Percentiles rank a stretch among this genome's conserved stretches.
Conservation (phyloP, 768 basidiomycete species). For the Tricholoma flavovirens region DNA sequence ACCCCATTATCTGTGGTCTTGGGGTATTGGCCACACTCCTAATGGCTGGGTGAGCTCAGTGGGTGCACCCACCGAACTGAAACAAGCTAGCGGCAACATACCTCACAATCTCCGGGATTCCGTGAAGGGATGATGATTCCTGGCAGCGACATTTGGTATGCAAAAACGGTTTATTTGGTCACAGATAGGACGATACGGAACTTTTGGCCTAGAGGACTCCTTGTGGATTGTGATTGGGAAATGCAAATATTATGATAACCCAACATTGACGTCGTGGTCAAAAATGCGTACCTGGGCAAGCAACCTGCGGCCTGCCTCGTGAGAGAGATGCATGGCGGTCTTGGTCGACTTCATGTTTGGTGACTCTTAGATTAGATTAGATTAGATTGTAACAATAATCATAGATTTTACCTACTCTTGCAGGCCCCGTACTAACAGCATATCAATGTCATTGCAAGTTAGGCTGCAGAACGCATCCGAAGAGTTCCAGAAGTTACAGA, state of each 20-base stretch:
- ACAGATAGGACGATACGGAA: not conserved
- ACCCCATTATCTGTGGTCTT: conserved; percentile 7
- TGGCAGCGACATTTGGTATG: not conserved
- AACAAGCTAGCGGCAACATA: not conserved
- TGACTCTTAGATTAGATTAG: not conserved
- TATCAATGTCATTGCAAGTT: conserved; percentile 52
- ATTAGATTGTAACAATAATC: not conserved
- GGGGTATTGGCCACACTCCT: conserved; percentile 10
- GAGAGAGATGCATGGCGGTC: not conserved
- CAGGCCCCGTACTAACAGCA: too few relatives aligned
- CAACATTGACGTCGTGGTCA: not conserved
- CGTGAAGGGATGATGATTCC: not conserved
- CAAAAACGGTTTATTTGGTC: not conserved
- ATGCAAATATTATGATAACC: not conserved
- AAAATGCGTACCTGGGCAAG: not conserved
- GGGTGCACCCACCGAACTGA: not conserved
- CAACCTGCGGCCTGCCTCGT: not conserved
- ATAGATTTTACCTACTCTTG: not conserved
- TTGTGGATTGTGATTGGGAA: not conserved
- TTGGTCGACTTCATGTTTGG: too few relatives aligned
- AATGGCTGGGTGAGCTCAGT: not conserved
- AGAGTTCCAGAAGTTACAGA: conserved; percentile 80
- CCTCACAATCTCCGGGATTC: not conserved
- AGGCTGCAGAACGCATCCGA: conserved; percentile 62
- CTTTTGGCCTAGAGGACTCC: too few relatives aligned